A percentile compares a stretch with the other conserved stretches of the same genome.
Conservation (phyloP, 768 basidiomycete genomes). For the Harrya chromipes region DNA sequence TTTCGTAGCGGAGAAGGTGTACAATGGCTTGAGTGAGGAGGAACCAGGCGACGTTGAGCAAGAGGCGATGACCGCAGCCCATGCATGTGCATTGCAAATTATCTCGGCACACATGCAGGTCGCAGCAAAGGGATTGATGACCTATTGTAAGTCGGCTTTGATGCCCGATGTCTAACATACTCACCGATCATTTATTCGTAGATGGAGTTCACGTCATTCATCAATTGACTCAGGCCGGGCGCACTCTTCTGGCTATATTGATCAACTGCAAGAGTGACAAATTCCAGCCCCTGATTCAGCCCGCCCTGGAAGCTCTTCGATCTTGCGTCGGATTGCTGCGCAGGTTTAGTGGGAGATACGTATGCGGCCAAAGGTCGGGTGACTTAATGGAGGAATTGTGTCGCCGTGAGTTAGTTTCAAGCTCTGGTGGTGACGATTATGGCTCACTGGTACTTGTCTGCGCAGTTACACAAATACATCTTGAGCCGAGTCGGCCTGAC, state of each 20-base stretch:
- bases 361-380: conserved; percentile 86
- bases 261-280: conserved; percentile 84
- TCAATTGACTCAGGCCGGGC: conserved; percentile 90
- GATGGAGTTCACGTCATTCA: conserved; percentile 96
- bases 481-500: conserved; percentile 64
- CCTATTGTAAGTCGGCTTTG: conserved; percentile 68
- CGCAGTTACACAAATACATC: conserved; percentile 79
- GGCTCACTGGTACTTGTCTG: conserved; percentile 7
- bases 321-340: conserved; percentile 86
- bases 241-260: conserved; percentile 84
- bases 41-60: conserved; percentile 67
- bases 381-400: conserved; percentile 97
- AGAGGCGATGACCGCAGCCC: conserved; percentile 74
- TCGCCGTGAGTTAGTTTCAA: conserved; percentile 51
- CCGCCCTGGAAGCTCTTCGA: conserved; percentile 79
- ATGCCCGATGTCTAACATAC: conserved; percentile 3
- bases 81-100: conserved; percentile 76
- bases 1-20: conserved; percentile 65
- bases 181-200: conserved; percentile 30
- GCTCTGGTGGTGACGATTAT: background rate
- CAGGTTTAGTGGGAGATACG: conserved; percentile 87
- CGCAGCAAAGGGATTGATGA: conserved; percentile 88
- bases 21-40: conserved; percentile 40
- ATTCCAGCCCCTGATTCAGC: conserved; percentile 71
- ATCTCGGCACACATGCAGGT: conserved; percentile 80